Conservation (phyloP, 2,329 filamentous ascomycete species). For the Colletotrichum musicola region DNA sequence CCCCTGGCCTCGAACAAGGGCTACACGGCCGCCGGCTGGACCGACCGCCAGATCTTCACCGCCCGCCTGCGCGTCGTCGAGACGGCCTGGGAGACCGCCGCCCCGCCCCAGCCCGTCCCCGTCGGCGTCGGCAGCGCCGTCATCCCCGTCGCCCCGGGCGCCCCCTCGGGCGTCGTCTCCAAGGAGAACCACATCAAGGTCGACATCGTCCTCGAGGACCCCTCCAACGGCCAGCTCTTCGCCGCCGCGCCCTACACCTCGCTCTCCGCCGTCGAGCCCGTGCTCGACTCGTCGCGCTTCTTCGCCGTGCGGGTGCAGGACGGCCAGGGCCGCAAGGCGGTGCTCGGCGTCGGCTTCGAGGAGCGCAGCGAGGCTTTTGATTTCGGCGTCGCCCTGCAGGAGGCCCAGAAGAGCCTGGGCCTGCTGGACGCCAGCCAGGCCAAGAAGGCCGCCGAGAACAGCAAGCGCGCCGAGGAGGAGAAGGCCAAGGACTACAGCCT, state of each 20-base stretch:
- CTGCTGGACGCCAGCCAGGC: slow-evolving; percentile 61
- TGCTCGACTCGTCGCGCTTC: slow-evolving; percentile 84
- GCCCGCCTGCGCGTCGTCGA: slow-evolving; percentile 84
- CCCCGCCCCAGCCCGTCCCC: slow-evolving; percentile 41
- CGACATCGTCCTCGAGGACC: slow-evolving; percentile 84
- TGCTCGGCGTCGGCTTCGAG: slow-evolving; percentile 88
- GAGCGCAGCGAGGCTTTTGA: slow-evolving; percentile 89
- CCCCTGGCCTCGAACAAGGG: slow-evolving; percentile 83
- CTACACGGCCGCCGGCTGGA: slow-evolving; percentile 84
- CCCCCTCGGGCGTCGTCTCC: slow-evolving; percentile 23
- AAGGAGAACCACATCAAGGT: slow-evolving; percentile 71
- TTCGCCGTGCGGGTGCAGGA: slow-evolving; percentile 87
- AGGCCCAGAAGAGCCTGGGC: slow-evolving; percentile 78
- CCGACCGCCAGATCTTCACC: slow-evolving; percentile 85
- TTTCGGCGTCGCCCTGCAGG: slow-evolving; percentile 83
- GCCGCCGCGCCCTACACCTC: slow-evolving; percentile 84
- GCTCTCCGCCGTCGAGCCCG: slow-evolving; percentile 77
- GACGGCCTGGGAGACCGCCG: slow-evolving; percentile 67
- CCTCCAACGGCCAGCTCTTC: slow-evolving; percentile 79
- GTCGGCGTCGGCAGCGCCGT: slow-evolving; percentile 35
- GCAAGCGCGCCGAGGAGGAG: slow-evolving; percentile 54
- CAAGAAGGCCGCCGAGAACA: slow-evolving; percentile 51
- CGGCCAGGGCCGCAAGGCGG: slow-evolving; percentile 79
- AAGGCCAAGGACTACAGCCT: slow-evolving; percentile 83
- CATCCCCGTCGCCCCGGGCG: slow-evolving; percentile 31